Base-by-base conservation (phyloP, 2,329 filamentous ascomycete species). In the Fusarium continuum region DNA sequence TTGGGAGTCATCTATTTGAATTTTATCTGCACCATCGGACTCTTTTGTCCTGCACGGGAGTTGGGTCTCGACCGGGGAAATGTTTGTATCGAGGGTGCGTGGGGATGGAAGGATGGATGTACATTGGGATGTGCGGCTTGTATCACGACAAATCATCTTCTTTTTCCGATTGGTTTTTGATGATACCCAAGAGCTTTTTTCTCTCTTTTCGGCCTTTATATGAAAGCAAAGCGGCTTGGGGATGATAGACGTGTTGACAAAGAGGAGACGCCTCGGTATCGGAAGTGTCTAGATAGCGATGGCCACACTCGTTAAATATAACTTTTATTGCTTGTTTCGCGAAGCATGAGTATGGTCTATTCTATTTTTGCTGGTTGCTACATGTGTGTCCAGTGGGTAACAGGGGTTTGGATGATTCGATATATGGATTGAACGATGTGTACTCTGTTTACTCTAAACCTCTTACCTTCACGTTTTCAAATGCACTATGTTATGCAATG, bases 151-250 rank as follows among this genome's bases (percentile, higher is more conserved):
- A 64, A 61, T 61, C 56, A 70, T 68, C 52, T 69, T 71, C 61
- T 53, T 67, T 71, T 48, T 64, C 64, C 65, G 70, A 64, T 65
- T 70, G 69, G 67, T 67, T 72, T 72, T 73, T 71, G 65, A 73
- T 67, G 73, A 75, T 75, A 75, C 73, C 73, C 72, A 58, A 64
- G 57, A 65, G 59, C 45, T 62, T 68, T 58, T 69, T 65, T 69
- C 57, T 70, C 57, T 61, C 45, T 55, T 61, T 58, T 51, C 49
- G 51, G 55, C 60, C 55, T 61, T 63, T 58, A 61, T 58, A 61
- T 56, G 54, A 59, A 53, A 55, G 55, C 54, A 40, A 54, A 53
- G 40, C 56, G 47, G 50, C 51, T 55, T 38, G 52, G 54, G 57
- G 54, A 39, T 47, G 47, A 55, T 60, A 53, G 31, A 61, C 36